Evolutionary conservation across 1,284 basidiomycete genomes (phyloP).

Genomic region (Schizophyllum amplum): DNA sequence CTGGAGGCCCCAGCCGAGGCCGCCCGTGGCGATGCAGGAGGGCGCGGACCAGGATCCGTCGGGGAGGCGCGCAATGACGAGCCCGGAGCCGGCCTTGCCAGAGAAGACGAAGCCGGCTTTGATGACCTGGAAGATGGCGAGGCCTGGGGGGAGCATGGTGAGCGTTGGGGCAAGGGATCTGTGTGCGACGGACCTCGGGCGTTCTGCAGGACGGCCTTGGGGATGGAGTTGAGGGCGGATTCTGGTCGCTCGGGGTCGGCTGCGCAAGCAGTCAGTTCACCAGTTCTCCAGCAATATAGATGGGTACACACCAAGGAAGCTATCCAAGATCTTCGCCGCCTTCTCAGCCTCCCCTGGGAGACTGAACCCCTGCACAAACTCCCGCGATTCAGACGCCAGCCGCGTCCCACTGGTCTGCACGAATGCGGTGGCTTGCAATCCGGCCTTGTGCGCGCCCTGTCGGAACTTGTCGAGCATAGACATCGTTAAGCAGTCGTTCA

Average conservation of each 20-base stretch:
- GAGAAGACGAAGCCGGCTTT: slow-evolving; percentile 96
- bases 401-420: slow-evolving; percentile 56
- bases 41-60: slow-evolving; percentile 98
- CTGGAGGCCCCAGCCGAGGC: slow-evolving; percentile 93
- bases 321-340: slow-evolving; percentile 84
- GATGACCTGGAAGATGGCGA: slow-evolving; percentile 93
- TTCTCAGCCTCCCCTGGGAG: slow-evolving; percentile 86
- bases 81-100: slow-evolving; percentile 89
- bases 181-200: slow-evolving; percentile 62
- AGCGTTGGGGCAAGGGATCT: neutral
- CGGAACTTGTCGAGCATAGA: slow-evolving; percentile 76
- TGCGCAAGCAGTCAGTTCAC: slow-evolving; percentile 23
- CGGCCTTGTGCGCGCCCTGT: slow-evolving; percentile 73
- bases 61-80: slow-evolving; percentile 90
- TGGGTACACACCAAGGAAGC: slow-evolving; percentile 75
- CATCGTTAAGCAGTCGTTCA: slow-evolving; percentile 18
- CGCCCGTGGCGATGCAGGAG: slow-evolving; percentile 95
- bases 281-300: neutral
- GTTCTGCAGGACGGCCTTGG: slow-evolving; percentile 85
- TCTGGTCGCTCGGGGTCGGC: slow-evolving; percentile 86
- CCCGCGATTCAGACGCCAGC: slow-evolving; percentile 62
- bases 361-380: slow-evolving; percentile 77
- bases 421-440: slow-evolving; percentile 71
- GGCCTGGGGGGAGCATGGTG: slow-evolving; percentile 39
- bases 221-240: slow-evolving; percentile 91